Evolutionary conservation across 2,329 filamentous ascomycete species (phyloP).

Genomic region (Orbilia oligospora): DNA sequence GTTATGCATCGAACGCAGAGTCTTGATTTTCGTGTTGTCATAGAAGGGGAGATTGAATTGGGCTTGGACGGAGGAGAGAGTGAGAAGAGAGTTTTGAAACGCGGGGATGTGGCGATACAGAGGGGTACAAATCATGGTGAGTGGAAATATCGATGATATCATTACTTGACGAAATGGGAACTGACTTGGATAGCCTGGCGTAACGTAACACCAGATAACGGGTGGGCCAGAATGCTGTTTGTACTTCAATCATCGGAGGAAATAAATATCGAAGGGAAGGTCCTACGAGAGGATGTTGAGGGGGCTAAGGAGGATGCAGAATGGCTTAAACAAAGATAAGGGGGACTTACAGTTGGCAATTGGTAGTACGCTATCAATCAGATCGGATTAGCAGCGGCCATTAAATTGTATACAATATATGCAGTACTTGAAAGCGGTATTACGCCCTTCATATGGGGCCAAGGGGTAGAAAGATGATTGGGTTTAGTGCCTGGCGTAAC

Average conservation of each 20-base stretch:
- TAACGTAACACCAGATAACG: conserved; percentile 38
- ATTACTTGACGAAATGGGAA: not conserved
- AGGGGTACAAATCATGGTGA: conserved; percentile 71
- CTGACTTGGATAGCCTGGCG: conserved; percentile 18
- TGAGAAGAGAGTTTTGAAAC: conserved; percentile 68
- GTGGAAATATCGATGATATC: conserved; percentile 12
- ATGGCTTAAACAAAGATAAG: conserved; percentile 13
- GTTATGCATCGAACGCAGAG: conserved; percentile 72
- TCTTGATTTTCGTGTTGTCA: conserved; percentile 72
- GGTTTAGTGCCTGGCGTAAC: not conserved
- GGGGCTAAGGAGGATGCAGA: conserved; percentile 6
- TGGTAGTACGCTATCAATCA: not conserved
- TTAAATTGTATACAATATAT: too few species aligned
- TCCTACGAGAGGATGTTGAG: conserved; percentile 8
- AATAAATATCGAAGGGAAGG: conserved; percentile 6
- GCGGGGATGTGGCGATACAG: conserved; percentile 73
- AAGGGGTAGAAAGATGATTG: not conserved
- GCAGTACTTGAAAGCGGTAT: not conserved
- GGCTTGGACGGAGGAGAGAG: conserved; percentile 70
- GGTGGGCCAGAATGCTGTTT: conserved; percentile 36
- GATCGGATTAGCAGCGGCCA: not conserved
- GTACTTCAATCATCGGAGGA: conserved; percentile 26
- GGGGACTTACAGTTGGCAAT: not conserved
- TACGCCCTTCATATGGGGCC: not conserved
- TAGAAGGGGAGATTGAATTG: conserved; percentile 72